Evolutionary conservation across 140 eudicot genomes (phyloP), one percentile per base, ranked within the genome.

Genomic region (Erigeron philadelphicus): DNA sequence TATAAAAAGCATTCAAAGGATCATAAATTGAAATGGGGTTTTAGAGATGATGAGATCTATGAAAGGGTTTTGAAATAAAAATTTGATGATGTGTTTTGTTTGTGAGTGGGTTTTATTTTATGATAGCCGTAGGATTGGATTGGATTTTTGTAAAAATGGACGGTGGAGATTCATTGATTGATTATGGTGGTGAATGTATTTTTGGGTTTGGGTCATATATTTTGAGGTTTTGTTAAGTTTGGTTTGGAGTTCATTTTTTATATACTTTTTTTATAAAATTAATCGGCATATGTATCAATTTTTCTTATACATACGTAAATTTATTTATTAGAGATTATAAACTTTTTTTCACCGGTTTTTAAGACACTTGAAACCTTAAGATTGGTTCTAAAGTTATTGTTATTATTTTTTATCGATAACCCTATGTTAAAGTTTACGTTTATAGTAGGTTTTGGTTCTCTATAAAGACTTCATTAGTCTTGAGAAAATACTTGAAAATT

Each of bases 81-180:
- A 46, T 56, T 25, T 9, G 23, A 16, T 23, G 19, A 15, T 19
- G 35, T 67, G 52, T 61, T 73, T 66, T 67, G 52, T 61, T 73
- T 66, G 57, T 55, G 68, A 65, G 31, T 65, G 78, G 73, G 73
- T 75, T 75, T 66, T 75, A 8, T 9, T 13, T 21, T 64, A 18
- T 52, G 7, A 19, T 0, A 21, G 12, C 72, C 72, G 78, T 73
- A 52, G 58, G 78, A 73, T 73, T 64, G 65, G 47, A 70, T 70
- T 15, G 17, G 8, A 19, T 8, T 38, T 49, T 49, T 15, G 31
- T n/a, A 17, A 0, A 0, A 58, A 48, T 67, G 73, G 79, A 75
- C 73, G 79, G 60, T 35, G 62, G 15, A 11, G 79, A 74, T 74
- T 31, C 2, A 5, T 45, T 1, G 48, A 0, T 11, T 55, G 67